Evolutionary conservation across 129 eudicot genomes (phyloP).

Genomic region (Lactuca saligna): DNA sequence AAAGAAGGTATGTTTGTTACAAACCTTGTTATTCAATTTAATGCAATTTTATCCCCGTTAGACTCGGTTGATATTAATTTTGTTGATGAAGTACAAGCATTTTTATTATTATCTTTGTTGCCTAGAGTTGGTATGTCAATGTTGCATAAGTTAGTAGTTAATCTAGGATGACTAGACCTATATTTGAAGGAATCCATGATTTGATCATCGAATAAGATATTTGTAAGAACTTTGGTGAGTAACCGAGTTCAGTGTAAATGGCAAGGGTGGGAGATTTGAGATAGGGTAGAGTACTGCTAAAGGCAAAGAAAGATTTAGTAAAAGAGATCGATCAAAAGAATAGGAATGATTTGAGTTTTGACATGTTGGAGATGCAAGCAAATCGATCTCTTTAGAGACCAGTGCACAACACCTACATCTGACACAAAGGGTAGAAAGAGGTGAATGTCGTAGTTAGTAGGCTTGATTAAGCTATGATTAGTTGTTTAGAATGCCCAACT

Average conservation of each 20-base stretch:
- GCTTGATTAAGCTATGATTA: not conserved
- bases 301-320: too few species aligned
- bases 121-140: not conserved
- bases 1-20: not conserved
- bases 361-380: not conserved
- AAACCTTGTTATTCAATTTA: not conserved
- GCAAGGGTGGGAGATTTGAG: not conserved
- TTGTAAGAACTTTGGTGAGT: not conserved
- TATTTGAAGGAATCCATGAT: not conserved
- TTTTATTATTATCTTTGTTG: not conserved
- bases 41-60: too few species aligned
- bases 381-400: too few species aligned
- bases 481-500: not conserved
- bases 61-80: too few species aligned
- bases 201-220: not conserved
- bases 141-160: not conserved
- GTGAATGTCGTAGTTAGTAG: not conserved
- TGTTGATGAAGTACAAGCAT: not conserved
- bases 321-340: not conserved
- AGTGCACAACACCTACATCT: too few species aligned
- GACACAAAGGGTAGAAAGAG: not conserved
- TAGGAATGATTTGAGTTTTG: too few species aligned
- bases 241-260: not conserved
- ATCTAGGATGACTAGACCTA: not conserved
- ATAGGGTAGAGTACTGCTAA: not conserved